Conservation (phyloP, 1,284 basidiomycete genomes). For the Rugiboletus extremiorientalis region DNA sequence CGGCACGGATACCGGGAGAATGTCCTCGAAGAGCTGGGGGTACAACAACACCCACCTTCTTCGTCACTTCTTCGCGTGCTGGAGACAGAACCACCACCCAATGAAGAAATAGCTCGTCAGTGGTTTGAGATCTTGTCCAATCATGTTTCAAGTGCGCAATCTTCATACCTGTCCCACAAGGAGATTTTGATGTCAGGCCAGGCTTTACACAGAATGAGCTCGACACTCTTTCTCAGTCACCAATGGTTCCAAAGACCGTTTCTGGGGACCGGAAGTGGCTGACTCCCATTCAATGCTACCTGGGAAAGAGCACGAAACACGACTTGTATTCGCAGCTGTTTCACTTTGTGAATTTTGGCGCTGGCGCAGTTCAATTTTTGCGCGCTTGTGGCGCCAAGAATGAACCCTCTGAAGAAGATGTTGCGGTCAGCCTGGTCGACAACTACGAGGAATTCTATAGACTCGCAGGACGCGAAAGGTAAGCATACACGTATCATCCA, state of each 20-base stretch:
- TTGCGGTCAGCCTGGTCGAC: conserved; percentile 46
- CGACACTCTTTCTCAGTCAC: background rate
- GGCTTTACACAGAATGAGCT: background rate
- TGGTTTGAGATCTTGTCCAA: conserved; percentile 52
- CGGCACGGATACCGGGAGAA: conserved; percentile 47
- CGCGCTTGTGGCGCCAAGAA: conserved; percentile 82
- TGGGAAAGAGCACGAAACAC: background rate
- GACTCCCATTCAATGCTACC: background rate
- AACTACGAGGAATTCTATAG: background rate
- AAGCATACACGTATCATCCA: background rate
- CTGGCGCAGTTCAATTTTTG: conserved; percentile 77
- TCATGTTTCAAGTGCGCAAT: background rate
- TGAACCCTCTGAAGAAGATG: conserved; percentile 82
- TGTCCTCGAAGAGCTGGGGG: conserved; percentile 62
- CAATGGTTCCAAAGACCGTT: background rate
- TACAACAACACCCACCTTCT: conserved; percentile 71
- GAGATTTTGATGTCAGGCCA: background rate
- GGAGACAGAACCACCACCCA: conserved; percentile 56
- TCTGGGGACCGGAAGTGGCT: background rate
- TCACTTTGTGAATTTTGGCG: conserved; percentile 85
- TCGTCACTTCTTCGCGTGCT: conserved; percentile 62
- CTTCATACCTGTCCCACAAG: background rate
- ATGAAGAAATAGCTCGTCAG: conserved; percentile 50
- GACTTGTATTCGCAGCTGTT: conserved; percentile 70
- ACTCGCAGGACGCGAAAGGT: background rate